Percentiles rank a stretch among this genome's conserved stretches.
Evolutionary conservation across 2,329 filamentous ascomycete genomes (phyloP).

Genomic region (Emmonsia crescens): DNA sequence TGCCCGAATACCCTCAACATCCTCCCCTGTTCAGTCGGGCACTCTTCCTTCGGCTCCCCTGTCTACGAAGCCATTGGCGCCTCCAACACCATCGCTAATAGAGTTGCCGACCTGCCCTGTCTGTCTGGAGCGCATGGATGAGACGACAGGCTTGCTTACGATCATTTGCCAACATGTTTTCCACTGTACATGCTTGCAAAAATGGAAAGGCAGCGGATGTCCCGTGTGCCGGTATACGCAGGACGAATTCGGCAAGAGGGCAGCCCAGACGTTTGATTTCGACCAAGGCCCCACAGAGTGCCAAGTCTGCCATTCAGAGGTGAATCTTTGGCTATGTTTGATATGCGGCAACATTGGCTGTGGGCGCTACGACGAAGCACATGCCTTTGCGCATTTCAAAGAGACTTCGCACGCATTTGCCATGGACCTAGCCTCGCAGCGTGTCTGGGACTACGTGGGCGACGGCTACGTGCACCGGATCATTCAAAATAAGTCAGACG

Average conservation of each 20-base stretch:
- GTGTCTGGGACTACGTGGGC: slow-evolving; percentile 95
- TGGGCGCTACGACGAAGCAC: slow-evolving; percentile 84
- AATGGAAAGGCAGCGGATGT: slow-evolving; percentile 89
- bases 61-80: slow-evolving; percentile 52
- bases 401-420: slow-evolving; percentile 81
- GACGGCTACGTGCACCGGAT: slow-evolving; percentile 94
- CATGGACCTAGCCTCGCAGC: slow-evolving; percentile 83
- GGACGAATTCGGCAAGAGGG: slow-evolving; percentile 38
- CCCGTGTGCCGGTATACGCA: slow-evolving; percentile 89
- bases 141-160: slow-evolving; percentile 86
- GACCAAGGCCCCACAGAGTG: slow-evolving; percentile 53
- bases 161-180: slow-evolving; percentile 97
- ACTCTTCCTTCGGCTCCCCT: slow-evolving; percentile 35
- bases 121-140: slow-evolving; percentile 95
- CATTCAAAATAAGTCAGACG: slow-evolving; percentile 86
- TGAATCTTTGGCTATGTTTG: slow-evolving; percentile 89
- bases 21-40: slow-evolving; percentile 21
- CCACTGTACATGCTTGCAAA: slow-evolving; percentile 90
- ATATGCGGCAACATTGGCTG: slow-evolving; percentile 90
- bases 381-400: slow-evolving; percentile 90
- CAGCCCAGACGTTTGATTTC: slow-evolving; percentile 41
- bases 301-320: slow-evolving; percentile 63
- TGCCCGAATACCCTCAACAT: slow-evolving; percentile 14
- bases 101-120: slow-evolving; percentile 94
- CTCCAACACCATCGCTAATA: slow-evolving; percentile 71